Evolutionary conservation across 2,329 filamentous ascomycete species (phyloP), one percentile per base, ranked within the genome.

Genomic region (Rhynchosporium secalis): DNA sequence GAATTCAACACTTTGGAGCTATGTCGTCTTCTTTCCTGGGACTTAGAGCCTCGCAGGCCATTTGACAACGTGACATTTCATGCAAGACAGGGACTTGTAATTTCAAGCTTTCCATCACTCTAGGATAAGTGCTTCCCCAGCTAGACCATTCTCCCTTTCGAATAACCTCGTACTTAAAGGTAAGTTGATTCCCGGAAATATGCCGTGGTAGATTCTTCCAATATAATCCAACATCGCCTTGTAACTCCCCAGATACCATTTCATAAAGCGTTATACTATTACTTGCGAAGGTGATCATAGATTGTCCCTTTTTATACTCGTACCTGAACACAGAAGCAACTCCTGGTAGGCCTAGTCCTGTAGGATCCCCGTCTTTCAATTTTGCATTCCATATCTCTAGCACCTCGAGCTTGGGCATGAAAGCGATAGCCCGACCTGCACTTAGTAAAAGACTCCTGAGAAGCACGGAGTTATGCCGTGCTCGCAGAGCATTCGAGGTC

Each of bases 341-440:
- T n/a, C 47, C 47, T 49, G 47, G 8, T 4, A 5, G 9, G 7
- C 47, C 47, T 15, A 6, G 5, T 49, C 3, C 29, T 49, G n/a
- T 49, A 28, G 47, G 47, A 49, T 49, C 47, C 28, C 47, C 47
- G n/a, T 28, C 47, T 49, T 49, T 28, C 20, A 49, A n/a, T 49
- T 13, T 49, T 49, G 47, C 43, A 10, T 46, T 46, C 43, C 43
- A 46, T n/a, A 46, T n/a, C 43, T 46, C 43, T 1, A 46, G 13
- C 4, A 46, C 5, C 43, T 46, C 43, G 43, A 46, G 43, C n/a
- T 46, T 28, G 43, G 43, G 43, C 43, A 46, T 46, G 43, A n/a
- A 46, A 9, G 43, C 43, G 15, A n/a, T 20, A 20, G 43, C 43
- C 10, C 5, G n/a, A 3, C 43, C 4, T 10, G n/a, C 43, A 46